Evolutionary conservation across 2,329 filamentous ascomycete species (phyloP).

Genomic region (Phoma sp.): DNA sequence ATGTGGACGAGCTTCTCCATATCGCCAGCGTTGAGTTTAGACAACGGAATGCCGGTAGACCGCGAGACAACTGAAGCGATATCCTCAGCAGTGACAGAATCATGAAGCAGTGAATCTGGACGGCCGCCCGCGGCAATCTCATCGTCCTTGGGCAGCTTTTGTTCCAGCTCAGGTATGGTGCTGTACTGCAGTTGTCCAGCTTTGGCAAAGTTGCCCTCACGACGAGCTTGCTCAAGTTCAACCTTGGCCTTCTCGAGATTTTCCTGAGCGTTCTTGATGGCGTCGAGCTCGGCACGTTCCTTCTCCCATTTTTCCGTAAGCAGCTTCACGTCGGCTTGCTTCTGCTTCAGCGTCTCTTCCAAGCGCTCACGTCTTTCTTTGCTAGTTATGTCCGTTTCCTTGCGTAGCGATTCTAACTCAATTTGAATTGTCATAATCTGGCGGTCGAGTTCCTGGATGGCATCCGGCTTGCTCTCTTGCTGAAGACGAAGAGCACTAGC

Average conservation of each 20-base stretch:
- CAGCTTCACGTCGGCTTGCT: constrained; percentile 76
- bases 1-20: constrained; percentile 94
- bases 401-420: constrained; percentile 90
- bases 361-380: constrained; percentile 87
- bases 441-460: constrained; percentile 89
- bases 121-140: constrained; percentile 43
- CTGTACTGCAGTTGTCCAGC: constrained; percentile 93
- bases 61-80: constrained; percentile 91
- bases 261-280: constrained; percentile 84
- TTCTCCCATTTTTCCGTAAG: constrained; percentile 89
- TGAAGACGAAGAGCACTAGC: constrained; percentile 88
- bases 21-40: constrained; percentile 90
- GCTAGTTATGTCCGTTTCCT: constrained; percentile 90
- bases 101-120: constrained; percentile 75
- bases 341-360: constrained; percentile 74
- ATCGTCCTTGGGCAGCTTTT: constrained; percentile 78
- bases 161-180: constrained; percentile 80
- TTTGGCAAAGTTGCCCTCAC: constrained; percentile 84
- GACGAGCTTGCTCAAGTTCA: constrained; percentile 85
- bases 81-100: constrained; percentile 93
- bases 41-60: constrained; percentile 90
- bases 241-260: constrained; percentile 85
- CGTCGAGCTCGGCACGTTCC: constrained; percentile 83
- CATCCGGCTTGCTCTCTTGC: constrained; percentile 95
- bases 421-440: constrained; percentile 98